Evolutionary conservation across 2,329 filamentous ascomycete genomes (phyloP).

Genomic region (Orbilia blumenaviensis): DNA sequence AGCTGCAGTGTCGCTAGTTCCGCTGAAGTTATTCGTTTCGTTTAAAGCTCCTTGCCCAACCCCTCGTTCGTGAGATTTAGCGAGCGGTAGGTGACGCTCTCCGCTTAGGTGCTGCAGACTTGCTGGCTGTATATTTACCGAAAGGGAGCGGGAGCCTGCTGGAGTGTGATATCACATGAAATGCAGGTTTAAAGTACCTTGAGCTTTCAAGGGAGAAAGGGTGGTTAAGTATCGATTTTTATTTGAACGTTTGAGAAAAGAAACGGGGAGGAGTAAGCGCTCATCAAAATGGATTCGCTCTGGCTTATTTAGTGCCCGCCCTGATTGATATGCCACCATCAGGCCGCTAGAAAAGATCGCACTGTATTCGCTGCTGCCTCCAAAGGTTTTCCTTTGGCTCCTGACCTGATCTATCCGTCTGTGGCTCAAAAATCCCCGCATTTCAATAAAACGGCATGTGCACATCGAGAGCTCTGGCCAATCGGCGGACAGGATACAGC

Average conservation of each 20-base stretch:
- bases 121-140: constrained; percentile 8
- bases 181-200: constrained; percentile 22
- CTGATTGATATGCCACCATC: background rate
- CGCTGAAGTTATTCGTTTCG: background rate
- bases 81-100: constrained; percentile 42
- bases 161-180: constrained; percentile 22
- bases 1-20: constrained; percentile 10
- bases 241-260: constrained; percentile 5
- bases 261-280: constrained; percentile 8
- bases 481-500: constrained; percentile 42
- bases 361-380: constrained; percentile 7
- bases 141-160: constrained; percentile 15
- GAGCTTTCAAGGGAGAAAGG: constrained; percentile 15
- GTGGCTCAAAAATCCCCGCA: constrained; percentile 42
- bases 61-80: constrained; percentile 36
- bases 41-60: constrained; percentile 25
- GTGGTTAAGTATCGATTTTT: constrained; percentile 28
- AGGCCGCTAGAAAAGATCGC: constrained; percentile 5
- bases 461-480: constrained; percentile 1
- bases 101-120: background rate
- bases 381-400: constrained; percentile 11
- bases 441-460: constrained; percentile 31
- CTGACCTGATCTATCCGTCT: constrained; percentile 11
- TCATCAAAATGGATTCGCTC: background rate
- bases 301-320: constrained; percentile 16